Evolutionary conservation across 202 grass and related monocot species (phyloP), one percentile per base, ranked within the genome.

Genomic region (Panicum virgatum): DNA sequence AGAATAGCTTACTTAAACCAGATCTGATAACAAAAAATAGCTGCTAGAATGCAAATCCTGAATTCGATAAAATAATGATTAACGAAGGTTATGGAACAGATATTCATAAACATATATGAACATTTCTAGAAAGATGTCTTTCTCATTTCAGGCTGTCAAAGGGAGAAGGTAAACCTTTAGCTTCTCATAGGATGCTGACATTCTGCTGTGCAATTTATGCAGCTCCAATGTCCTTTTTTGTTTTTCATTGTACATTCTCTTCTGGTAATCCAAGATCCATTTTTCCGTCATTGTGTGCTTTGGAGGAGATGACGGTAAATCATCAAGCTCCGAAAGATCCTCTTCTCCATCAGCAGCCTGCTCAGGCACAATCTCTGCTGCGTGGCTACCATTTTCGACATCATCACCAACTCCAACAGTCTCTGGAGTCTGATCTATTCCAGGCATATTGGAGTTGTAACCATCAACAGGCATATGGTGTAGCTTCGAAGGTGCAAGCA

Each of bases 231-330:
- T 54, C 83, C 86, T 92, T 72, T 90, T 99, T 76, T 84, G 62
- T 66, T 71, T 83, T 78, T 89, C 93, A 75, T 73, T 84, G 80
- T 85, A 81, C 92, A 82, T 96, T 81, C 87, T 90, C 82, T 88
- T 99, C 40, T 89, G 89, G 80, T 92, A 84, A 82, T 99, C 89
- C 43, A 96, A 68, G 29, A 94, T 85, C 90, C 96, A 99, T 89
- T 96, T 99, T 73, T 99, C 96, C 37, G 85, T 90, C 45, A 92
- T 90, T 42, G 91, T 96, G 62, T 89, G 93, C 67, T 94, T 96
- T 20, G 96, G 91, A 78, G 90, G 92, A 73, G 96, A 92, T 69
- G 85, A 65, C 19, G 62, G 60, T 56, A 94, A 82, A 86, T 89
- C 93, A 86, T 89, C 87, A 44, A 84, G 82, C 73, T 89, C 89